phyloP scores from a whole-genome alignment of 306 rosid species.

The Acmispon strigosus region DNA sequence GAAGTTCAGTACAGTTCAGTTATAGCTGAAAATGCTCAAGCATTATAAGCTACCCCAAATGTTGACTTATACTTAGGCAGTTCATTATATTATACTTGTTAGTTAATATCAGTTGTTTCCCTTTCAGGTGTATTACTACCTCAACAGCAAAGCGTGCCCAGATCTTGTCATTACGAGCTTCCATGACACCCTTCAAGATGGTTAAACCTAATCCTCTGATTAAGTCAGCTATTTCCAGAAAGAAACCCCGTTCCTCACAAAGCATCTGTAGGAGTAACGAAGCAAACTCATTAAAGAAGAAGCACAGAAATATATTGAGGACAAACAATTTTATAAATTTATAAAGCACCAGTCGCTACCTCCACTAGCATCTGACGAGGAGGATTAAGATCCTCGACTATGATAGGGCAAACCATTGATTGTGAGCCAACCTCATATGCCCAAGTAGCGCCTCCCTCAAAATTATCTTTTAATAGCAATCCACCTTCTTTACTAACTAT shows the following conservation, averaged over 20 bases:
- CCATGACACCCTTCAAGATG: conserved; percentile 91
- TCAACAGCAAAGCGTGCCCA: conserved; percentile 97
- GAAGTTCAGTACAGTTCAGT: not conserved
- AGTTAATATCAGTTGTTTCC: not conserved
- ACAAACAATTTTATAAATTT: not conserved
- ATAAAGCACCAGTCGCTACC: conserved; percentile 37
- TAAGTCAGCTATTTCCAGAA: conserved; percentile 88
- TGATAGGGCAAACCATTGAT: conserved; percentile 86
- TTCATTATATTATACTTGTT: not conserved
- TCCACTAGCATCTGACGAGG: conserved; percentile 98
- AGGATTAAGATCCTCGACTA: conserved; percentile 85
- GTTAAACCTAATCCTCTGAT: conserved; percentile 90
- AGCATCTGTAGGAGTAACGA: conserved; percentile 56
- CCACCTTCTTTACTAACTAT: conserved; percentile 80
- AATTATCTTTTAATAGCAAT: conserved; percentile 65
- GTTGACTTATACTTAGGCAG: not conserved
- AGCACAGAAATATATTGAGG: not conserved
- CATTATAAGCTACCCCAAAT: not conserved
- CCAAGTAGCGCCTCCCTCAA: conserved; percentile 98
- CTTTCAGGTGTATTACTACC: conserved; percentile 56
- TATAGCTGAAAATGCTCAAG: not conserved
- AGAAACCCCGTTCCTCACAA: conserved; percentile 91
- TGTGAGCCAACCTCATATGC: conserved; percentile 91
- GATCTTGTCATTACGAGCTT: conserved; percentile 80
- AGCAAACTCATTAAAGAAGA: not conserved